Percentiles rank a stretch among this genome's conserved stretches.
phyloP scores from a whole-genome alignment of 1,284 basidiomycete genomes.

The Marasmius tenuissimus region DNA sequence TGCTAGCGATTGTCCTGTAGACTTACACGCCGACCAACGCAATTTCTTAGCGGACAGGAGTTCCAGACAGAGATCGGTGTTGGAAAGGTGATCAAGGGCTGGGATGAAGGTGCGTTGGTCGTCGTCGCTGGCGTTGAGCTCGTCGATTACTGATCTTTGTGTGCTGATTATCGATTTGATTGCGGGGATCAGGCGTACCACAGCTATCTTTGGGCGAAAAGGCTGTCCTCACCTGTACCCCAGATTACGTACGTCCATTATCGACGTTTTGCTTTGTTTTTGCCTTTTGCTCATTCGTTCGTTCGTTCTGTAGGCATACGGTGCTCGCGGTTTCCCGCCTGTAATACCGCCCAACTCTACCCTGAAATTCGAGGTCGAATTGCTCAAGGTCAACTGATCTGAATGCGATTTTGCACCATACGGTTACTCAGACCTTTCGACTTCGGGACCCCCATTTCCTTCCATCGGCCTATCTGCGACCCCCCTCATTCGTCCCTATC shows the following conservation, averaged over 20 bases:
- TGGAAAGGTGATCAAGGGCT: constrained; percentile 84
- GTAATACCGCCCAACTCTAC: constrained; percentile 79
- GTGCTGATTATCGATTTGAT: constrained; percentile 20
- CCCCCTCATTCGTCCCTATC: too few relatives aligned
- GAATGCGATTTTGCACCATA: too few relatives aligned
- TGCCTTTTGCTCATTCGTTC: constrained; percentile 9
- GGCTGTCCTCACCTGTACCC: constrained; percentile 64
- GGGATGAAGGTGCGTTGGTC: constrained; percentile 78
- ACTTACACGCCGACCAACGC: background rate
- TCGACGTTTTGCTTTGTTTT: constrained; percentile 1
- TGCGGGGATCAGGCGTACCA: constrained; percentile 55
- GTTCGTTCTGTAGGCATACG: constrained; percentile 55
- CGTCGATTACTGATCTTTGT: constrained; percentile 6
- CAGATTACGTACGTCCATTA: constrained; percentile 63
- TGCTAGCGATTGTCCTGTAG: background rate
- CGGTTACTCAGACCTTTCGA: too few relatives aligned
- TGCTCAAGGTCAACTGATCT: constrained; percentile 63
- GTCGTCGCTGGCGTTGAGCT: background rate
- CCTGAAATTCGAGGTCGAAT: constrained; percentile 81
- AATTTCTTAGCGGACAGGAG: constrained; percentile 44
- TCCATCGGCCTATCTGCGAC: too few relatives aligned
- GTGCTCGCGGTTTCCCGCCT: constrained; percentile 72
- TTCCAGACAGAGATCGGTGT: constrained; percentile 80
- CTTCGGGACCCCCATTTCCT: too few relatives aligned
- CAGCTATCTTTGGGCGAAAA: constrained; percentile 79